Evolutionary conservation across 345 rosid species (phyloP), one percentile per base, ranked within the genome.

Genomic region (Abelmoschus esculentus): DNA sequence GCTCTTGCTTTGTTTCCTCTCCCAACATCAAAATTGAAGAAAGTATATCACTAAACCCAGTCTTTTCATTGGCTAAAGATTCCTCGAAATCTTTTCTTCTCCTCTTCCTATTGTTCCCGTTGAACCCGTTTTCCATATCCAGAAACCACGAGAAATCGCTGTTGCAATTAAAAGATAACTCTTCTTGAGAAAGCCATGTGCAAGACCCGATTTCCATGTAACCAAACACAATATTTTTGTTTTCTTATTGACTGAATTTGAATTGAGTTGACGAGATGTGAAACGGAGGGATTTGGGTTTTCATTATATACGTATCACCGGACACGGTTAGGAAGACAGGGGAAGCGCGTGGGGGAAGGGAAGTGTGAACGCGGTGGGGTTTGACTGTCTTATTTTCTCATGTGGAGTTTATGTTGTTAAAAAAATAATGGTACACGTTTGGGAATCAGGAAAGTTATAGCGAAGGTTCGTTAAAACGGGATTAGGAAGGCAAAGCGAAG

Each of bases 351-450:
- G 40, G 55, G 32, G n/a, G 8, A 22, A 1, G 19, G 56, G 12
- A 28, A 11, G 55, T 66, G 69, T 66, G 56, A 66, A 66, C 69
- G 52, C 69, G 69, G 40, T 46, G 14, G 3, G 9, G 12, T 26
- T 46, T 46, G 69, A 65, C 55, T 65, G 46, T 46, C 10, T 17
- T 3, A 17, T 14, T 22, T 26, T 3, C 3, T 26, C 31, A 11
- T 40, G 26, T 9, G 13, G 7, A 10, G 2, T 63, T 63, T 63
- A 54, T 18, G 19, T 55, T 55, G 18, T 17, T 55, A 1, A 2
- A 17, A 17, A 53, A 53, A 53, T 17, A 53, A 53, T 12, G 9
- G 42, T 38, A 28, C 56, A 66, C 69, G 69, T 66, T 46, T 22
- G 13, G 56, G 69, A 28, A 66, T 44, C 7, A n/a, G 69, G 69